phyloP scores from a whole-genome alignment of 768 basidiomycete species.

The Termitomyces titanicus region DNA sequence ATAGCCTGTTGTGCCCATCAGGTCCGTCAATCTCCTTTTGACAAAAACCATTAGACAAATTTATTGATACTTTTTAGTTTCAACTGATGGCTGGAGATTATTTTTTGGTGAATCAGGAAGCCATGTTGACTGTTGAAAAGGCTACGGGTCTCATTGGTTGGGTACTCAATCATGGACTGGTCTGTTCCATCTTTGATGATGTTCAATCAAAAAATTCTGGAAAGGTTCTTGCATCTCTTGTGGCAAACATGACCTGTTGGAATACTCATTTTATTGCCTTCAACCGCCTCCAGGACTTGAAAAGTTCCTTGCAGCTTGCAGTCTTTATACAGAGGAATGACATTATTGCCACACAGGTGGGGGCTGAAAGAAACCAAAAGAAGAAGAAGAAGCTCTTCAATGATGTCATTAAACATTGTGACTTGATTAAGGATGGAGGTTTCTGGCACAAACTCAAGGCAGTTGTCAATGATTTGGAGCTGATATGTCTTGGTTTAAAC shows the following conservation, averaged over 20 bases:
- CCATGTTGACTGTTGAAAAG: conserved; percentile 17
- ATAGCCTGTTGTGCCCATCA: conserved; percentile 22
- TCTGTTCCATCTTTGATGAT: conserved; percentile 22
- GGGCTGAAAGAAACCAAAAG: conserved; percentile 22
- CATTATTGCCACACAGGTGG: conserved; percentile 23
- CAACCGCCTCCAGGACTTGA: conserved; percentile 15
- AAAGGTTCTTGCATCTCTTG: conserved; percentile 20
- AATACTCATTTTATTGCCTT: conserved; percentile 25
- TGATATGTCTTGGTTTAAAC: conserved; percentile 23
- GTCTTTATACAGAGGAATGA: conserved; percentile 14
- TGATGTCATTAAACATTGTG: conserved; percentile 16
- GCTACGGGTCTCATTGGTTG: conserved; percentile 21
- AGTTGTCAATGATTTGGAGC: conserved; percentile 22
- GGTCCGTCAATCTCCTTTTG: conserved; percentile 7
- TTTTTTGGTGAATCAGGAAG: conserved; percentile 18
- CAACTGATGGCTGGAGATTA: conserved; percentile 23
- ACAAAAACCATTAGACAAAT: not conserved
- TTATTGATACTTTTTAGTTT: conserved; percentile 13
- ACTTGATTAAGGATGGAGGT: conserved; percentile 16
- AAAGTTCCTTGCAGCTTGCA: conserved; percentile 17
- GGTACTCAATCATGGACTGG: conserved; percentile 20
- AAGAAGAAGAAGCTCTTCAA: conserved; percentile 17
- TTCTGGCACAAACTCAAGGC: conserved; percentile 19
- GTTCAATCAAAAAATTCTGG: conserved; percentile 14
- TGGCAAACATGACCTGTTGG: conserved; percentile 26